These are phyloP conservation scores for Zychaea mexicana DNA, from an alignment of 371 early-diverging fungal species.

Conservation along the genomic window DNA sequence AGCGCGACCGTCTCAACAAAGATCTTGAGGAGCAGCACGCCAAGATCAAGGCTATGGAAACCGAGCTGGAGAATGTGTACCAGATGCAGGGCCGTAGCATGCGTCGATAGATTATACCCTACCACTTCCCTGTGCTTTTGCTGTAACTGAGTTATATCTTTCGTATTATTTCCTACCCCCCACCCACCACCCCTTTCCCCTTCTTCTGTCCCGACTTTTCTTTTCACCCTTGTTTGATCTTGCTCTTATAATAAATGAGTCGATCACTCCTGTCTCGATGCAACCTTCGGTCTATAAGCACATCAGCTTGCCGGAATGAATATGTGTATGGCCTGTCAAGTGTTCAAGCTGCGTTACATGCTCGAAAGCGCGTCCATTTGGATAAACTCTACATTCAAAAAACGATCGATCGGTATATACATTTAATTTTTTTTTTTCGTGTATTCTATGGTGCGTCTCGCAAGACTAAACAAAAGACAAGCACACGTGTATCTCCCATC, in stretches of 20 bases:
- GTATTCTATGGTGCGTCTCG: too few species aligned
- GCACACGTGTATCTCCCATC: slow-evolving; percentile 5
- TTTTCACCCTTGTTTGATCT: background rate
- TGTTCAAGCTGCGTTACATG: slow-evolving; percentile 19
- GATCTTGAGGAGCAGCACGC: slow-evolving; percentile 95
- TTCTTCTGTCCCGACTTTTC: background rate
- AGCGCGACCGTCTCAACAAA: slow-evolving; percentile 96
- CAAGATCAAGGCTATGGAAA: slow-evolving; percentile 89
- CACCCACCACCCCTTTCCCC: background rate
- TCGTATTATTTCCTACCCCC: background rate
- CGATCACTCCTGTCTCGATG: background rate
- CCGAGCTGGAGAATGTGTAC: slow-evolving; percentile 67
- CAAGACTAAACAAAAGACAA: background rate
- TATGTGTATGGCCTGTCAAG: slow-evolving; percentile 22
- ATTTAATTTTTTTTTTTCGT: background rate
- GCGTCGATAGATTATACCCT: slow-evolving; percentile 1
- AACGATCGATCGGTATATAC: background rate
- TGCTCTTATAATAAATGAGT: background rate
- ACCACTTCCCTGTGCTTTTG: background rate
- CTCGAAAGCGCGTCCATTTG: slow-evolving; percentile 9
- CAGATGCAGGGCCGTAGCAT: slow-evolving; percentile 13
- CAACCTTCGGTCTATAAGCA: background rate
- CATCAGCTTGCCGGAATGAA: slow-evolving; percentile 1
- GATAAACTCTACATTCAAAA: slow-evolving; percentile 14
- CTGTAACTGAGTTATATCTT: background rate